Conservation (phyloP, 2,329 filamentous ascomycete genomes). For the Microsporum ferrugineum region DNA sequence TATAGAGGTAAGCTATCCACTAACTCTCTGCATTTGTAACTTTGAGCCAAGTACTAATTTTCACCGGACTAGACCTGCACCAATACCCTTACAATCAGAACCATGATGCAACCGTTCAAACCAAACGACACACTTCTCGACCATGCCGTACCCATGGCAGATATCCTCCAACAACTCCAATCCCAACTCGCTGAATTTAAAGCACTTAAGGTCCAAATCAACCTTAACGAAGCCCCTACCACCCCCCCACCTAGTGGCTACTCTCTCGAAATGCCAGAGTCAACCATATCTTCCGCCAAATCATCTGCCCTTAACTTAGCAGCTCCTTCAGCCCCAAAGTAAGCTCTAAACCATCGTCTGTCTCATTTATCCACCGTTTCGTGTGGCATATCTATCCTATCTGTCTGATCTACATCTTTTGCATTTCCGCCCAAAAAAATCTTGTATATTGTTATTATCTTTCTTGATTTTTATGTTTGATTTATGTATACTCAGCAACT, state of each 20-base stretch:
- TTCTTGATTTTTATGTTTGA: not conserved
- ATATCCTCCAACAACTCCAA: slow-evolving; percentile 41
- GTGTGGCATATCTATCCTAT: not conserved
- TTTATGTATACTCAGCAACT: not conserved
- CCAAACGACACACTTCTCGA: slow-evolving; percentile 53
- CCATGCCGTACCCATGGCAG: slow-evolving; percentile 65
- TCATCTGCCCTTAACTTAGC: not conserved
- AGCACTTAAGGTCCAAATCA: slow-evolving; percentile 31
- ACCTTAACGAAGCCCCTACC: slow-evolving; percentile 9
- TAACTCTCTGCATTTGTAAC: slow-evolving; percentile 27
- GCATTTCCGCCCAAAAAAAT: not conserved
- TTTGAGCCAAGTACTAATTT: slow-evolving; percentile 1
- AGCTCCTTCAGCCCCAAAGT: not conserved
- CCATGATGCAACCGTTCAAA: slow-evolving; percentile 61
- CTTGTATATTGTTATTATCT: not conserved
- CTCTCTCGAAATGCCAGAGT: not conserved
- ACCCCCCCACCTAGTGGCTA: not conserved
- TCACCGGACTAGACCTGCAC: slow-evolving; percentile 55
- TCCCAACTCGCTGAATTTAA: slow-evolving; percentile 33
- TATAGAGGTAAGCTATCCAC: slow-evolving; percentile 63
- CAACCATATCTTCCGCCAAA: not conserved
- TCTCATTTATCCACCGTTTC: not conserved
- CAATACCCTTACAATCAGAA: slow-evolving; percentile 65
- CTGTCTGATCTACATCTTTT: not conserved
- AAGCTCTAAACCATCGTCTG: not conserved